Percentiles rank a stretch among this genome's conserved stretches.
These are phyloP conservation scores for Pseudogymnoascus sp. DNA, from an alignment of 2,329 filamentous ascomycete genomes.

Conservation along the genomic window DNA sequence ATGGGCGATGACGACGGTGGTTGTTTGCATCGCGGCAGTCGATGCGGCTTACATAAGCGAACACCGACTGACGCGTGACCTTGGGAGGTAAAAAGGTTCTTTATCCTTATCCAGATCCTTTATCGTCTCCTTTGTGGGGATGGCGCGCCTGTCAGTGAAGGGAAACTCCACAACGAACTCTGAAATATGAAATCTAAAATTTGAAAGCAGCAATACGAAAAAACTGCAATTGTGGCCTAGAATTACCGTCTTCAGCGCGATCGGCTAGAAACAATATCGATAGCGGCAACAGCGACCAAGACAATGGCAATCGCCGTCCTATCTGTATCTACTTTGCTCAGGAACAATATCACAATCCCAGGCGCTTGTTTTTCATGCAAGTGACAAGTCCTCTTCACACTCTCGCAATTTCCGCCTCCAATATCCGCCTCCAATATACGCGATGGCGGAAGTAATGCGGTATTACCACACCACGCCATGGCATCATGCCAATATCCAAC, in stretches of 20 bases:
- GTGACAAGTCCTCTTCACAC: not conserved
- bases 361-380: not conserved
- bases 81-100: constrained; percentile 1
- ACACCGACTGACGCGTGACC: not conserved
- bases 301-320: not conserved
- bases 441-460: not conserved
- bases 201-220: not conserved
- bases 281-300: not conserved
- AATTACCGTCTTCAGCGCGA: not conserved
- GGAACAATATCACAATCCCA: constrained; percentile 4
- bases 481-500: constrained; percentile 3
- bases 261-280: not conserved
- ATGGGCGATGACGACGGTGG: not conserved
- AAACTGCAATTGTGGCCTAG: not conserved
- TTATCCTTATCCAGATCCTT: not conserved
- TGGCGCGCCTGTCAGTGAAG: not conserved
- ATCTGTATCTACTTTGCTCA: not conserved
- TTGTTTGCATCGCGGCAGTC: constrained; percentile 3
- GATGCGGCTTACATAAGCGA: constrained; percentile 3
- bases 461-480: constrained; percentile 1
- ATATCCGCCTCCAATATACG: not conserved
- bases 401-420: not conserved
- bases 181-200: not conserved
- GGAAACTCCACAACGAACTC: not conserved
- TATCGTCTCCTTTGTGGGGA: not conserved